phyloP scores from a whole-genome alignment of 2,329 filamentous ascomycete genomes.

The Botryotinia globosa region DNA sequence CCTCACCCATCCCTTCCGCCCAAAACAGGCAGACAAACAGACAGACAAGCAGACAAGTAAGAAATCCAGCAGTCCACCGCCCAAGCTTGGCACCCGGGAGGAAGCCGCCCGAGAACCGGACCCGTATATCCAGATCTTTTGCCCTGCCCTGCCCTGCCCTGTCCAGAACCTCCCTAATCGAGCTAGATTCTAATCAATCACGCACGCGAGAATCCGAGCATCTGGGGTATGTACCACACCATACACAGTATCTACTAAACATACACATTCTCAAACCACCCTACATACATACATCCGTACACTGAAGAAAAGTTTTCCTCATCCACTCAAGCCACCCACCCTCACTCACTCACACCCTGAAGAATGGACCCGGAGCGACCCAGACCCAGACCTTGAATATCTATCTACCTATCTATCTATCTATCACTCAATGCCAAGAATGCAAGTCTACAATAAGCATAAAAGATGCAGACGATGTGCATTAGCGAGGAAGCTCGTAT shows the following conservation, averaged over 20 bases:
- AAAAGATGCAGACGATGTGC: constrained; percentile 2
- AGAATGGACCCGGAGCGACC: background rate
- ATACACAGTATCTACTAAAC: background rate
- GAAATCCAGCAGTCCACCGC: background rate
- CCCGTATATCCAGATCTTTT: background rate
- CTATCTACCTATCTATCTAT: background rate
- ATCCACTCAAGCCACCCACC: too few species aligned
- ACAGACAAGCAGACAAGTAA: background rate
- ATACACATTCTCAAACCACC: background rate
- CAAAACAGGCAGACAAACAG: background rate
- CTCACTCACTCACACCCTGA: background rate
- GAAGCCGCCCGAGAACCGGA: background rate
- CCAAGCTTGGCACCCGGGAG: background rate
- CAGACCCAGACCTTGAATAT: background rate
- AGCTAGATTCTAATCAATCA: background rate
- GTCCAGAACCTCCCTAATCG: background rate
- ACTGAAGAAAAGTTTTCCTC: background rate
- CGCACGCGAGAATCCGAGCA: background rate
- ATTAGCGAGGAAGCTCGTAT: constrained; percentile 5
- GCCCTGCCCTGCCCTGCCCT: too few species aligned
- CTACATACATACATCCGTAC: background rate
- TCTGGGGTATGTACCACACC: background rate
- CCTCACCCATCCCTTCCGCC: background rate
- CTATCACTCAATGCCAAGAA: background rate
- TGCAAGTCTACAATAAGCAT: background rate